Base-by-base conservation (phyloP, 2,329 filamentous ascomycete genomes). In the Epichloe gansuensis region DNA sequence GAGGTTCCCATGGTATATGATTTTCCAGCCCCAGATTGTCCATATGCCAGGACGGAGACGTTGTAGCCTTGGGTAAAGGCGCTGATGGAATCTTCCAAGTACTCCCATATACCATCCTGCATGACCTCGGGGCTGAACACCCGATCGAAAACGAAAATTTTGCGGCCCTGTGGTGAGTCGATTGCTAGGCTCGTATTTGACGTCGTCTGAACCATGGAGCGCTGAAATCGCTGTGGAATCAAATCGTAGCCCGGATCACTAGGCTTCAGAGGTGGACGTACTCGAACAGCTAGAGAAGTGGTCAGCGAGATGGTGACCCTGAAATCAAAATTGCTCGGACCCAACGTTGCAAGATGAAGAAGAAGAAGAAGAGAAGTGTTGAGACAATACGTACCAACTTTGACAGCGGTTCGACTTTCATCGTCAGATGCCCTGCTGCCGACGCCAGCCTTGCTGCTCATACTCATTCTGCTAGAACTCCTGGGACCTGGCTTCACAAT, bases 1-100 rank as follows among this genome's bases (percentile, higher is more conserved):
- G 91, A 89, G 0, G 93, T 98, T 53, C 93, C 93, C 93, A 98
- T 98, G 0, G 93, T 98, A 66, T 95, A 97, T 3, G 91, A 97
- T 71, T 98, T 98, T 60, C 93, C 93, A 11, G 93, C 89, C 52
- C 93, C 93, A 31, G 93, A 98, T 73, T 98, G 93, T 58, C 93
- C 93, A 63, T 98, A 98, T 47, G 93, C 93, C 61, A 98, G 74
- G 48, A 98, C 81, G 3, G 93, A 98, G 53, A 98, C 93, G 80
- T 98, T 98, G 78, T 97, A 98, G 51, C 93, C 93, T 64, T 96
- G 89, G 1, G 93, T 74, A 61, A 98, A 98, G 2, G 90, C 87
- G 60, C 77, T 81, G 59, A 97, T 86, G 60, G 89, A 94, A 59
- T 98, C 93, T 56, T 81, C 81, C 47, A 98, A 74, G 63, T 98